These are phyloP conservation scores for Podila clonocystis DNA, from an alignment of 192 early-diverging fungal species.

Conservation along the genomic window DNA sequence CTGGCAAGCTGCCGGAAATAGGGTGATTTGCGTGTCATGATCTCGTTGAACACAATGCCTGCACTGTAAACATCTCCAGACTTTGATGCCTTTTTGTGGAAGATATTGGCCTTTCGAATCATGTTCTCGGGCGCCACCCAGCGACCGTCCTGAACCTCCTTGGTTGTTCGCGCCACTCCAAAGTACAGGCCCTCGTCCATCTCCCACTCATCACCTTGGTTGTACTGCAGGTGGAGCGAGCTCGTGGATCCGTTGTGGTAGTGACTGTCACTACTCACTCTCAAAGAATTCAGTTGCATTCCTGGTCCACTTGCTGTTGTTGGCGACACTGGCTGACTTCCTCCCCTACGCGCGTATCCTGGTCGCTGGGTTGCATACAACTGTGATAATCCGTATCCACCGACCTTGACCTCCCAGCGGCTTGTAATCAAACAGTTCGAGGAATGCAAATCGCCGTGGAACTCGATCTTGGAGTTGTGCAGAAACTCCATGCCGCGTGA, in stretches of 20 bases:
- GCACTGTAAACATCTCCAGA: constrained; percentile 40
- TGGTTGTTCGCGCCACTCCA: constrained; percentile 1
- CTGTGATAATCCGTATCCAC: constrained; percentile 49
- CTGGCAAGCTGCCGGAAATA: constrained; percentile 26
- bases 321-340: background rate
- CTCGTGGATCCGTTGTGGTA: constrained; percentile 1
- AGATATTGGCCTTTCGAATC: constrained; percentile 1
- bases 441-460: constrained; percentile 52
- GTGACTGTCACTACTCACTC: constrained; percentile 1
- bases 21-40: constrained; percentile 53
- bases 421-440: constrained; percentile 51
- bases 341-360: constrained; percentile 5
- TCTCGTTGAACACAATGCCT: constrained; percentile 59
- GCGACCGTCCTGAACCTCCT: constrained; percentile 28
- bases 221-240: background rate
- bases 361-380: constrained; percentile 34
- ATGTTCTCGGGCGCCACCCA: constrained; percentile 48
- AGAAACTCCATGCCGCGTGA: constrained; percentile 57
- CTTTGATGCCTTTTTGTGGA: constrained; percentile 10
- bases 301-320: background rate
- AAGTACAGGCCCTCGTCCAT: constrained; percentile 5
- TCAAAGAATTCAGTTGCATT: constrained; percentile 2
- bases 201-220: constrained; percentile 13
- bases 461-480: constrained; percentile 53
- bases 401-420: constrained; percentile 58